Percentiles rank a stretch among this genome's conserved stretches.
phyloP scores from a whole-genome alignment of 2,329 filamentous ascomycete genomes.

The Fusarium austroafricanum region DNA sequence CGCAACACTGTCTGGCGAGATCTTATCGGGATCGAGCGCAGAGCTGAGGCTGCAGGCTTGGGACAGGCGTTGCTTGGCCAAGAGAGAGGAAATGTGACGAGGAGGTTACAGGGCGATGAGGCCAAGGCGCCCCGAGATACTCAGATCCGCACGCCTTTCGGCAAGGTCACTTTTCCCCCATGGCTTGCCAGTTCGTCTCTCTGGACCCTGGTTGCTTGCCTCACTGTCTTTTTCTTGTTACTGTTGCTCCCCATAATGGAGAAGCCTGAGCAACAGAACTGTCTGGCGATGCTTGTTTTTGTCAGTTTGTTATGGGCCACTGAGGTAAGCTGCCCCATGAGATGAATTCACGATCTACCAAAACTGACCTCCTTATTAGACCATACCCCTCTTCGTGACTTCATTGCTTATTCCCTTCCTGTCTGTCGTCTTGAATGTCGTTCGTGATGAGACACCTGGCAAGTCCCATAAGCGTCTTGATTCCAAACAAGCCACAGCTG shows the following conservation, averaged over 20 bases:
- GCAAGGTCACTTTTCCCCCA: constrained; percentile 77
- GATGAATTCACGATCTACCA: neutral
- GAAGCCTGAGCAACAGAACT: constrained; percentile 92
- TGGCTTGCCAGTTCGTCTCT: constrained; percentile 90
- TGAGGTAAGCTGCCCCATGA: constrained; percentile 69
- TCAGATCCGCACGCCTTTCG: constrained; percentile 82
- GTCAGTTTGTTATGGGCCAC: constrained; percentile 97
- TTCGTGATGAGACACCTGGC: constrained; percentile 74
- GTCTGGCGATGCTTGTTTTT: constrained; percentile 90
- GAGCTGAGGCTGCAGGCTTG: constrained; percentile 92
- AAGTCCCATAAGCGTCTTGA: constrained; percentile 74
- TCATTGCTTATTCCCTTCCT: constrained; percentile 94
- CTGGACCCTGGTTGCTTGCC: constrained; percentile 76
- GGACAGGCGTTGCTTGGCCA: constrained; percentile 85
- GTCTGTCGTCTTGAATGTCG: constrained; percentile 86
- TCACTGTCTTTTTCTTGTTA: constrained; percentile 79
- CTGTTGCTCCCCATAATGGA: constrained; percentile 85
- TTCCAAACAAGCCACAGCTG: constrained; percentile 83
- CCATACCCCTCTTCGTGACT: constrained; percentile 96
- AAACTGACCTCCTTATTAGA: constrained; percentile 60
- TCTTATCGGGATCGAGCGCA: constrained; percentile 97
- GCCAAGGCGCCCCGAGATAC: constrained; percentile 70
- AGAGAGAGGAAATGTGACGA: constrained; percentile 73
- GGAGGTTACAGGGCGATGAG: constrained; percentile 87
- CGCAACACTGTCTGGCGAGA: constrained; percentile 98